Evolutionary conservation across 257 asterid genomes (phyloP).

Genomic region (Solanum dulcamara): DNA sequence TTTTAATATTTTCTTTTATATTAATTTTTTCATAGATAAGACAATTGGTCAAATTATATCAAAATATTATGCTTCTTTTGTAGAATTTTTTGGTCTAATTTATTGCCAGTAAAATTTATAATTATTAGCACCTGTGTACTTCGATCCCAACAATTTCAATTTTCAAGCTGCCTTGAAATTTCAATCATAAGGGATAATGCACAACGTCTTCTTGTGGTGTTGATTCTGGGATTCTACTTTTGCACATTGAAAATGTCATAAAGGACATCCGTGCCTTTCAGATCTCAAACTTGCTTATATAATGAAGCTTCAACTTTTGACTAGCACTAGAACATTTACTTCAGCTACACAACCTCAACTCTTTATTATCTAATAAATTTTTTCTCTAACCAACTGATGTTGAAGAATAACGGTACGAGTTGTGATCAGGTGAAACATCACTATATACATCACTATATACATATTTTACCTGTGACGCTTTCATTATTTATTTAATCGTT

Average conservation of each 20-base stretch:
- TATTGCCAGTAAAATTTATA: background rate
- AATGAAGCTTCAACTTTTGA: background rate
- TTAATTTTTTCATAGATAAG: no score
- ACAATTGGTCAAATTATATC: no score
- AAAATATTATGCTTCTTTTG: background rate
- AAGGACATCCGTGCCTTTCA: no score
- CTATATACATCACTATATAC: no score
- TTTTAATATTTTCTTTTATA: no score
- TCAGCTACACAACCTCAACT: background rate
- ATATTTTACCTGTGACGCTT: no score
- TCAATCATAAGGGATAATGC: background rate
- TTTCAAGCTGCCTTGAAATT: background rate
- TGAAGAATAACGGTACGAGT: background rate
- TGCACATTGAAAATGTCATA: no score
- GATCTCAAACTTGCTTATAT: no score
- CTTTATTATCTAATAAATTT: background rate
- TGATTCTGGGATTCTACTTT: no score
- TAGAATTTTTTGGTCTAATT: background rate
- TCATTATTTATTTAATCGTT: no score
- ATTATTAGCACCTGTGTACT: background rate
- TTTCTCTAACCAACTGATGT: background rate
- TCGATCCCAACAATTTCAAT: background rate
- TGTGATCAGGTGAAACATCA: background rate
- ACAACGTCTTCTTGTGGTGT: no score
- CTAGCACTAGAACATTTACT: background rate